Conservation (phyloP, 2,329 filamentous ascomycete genomes). For the Talaromyces verruculosus region DNA sequence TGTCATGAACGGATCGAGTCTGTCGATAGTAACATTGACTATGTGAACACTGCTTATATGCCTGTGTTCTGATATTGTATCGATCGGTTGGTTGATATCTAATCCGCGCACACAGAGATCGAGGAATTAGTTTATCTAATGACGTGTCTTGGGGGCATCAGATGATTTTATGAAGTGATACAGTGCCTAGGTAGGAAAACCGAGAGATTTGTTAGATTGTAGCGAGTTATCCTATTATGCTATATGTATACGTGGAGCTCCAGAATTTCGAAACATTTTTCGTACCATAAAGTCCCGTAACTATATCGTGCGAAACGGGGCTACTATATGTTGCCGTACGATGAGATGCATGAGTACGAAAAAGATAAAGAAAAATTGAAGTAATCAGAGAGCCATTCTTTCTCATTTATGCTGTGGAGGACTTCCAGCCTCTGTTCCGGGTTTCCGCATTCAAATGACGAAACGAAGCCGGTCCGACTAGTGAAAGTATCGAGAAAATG, state of each 20-base stretch:
- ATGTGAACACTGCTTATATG: conserved; percentile 28
- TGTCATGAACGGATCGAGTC: conserved; percentile 41
- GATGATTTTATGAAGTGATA: not conserved
- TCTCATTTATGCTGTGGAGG: not conserved
- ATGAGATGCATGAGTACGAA: not conserved
- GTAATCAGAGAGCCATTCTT: not conserved
- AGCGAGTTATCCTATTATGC: not conserved
- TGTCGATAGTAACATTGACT: conserved; percentile 34
- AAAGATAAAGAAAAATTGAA: not conserved
- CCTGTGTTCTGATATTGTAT: conserved; percentile 29
- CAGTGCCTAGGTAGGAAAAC: not conserved
- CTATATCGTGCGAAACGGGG: not conserved
- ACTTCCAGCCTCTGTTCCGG: not conserved
- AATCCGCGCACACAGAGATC: not conserved
- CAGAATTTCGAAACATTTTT: not conserved
- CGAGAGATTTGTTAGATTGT: not conserved
- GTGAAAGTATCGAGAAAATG: not conserved
- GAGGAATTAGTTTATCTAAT: not conserved
- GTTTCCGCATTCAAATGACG: not conserved
- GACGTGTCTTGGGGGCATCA: not conserved
- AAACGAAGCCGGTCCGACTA: not conserved
- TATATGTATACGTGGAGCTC: not conserved
- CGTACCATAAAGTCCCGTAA: not conserved
- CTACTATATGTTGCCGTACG: not conserved
- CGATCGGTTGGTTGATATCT: not conserved